phyloP scores from a whole-genome alignment of 495 filamentous ascomycete genomes.

The Tuber umbilicatum region DNA sequence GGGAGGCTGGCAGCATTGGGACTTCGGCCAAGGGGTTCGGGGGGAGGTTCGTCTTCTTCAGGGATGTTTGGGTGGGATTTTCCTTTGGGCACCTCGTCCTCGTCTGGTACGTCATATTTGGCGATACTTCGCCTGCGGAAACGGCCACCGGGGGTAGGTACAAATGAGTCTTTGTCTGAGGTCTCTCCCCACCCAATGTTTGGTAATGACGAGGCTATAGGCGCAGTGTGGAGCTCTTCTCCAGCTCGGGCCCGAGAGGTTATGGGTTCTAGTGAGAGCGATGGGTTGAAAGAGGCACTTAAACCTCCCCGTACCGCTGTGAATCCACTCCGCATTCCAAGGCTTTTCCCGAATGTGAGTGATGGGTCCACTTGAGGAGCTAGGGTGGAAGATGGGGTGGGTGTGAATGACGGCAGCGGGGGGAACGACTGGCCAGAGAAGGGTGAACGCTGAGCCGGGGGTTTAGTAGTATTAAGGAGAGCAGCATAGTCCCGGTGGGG shows the following conservation, averaged over 20 bases:
- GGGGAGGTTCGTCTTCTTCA: constrained; percentile 12
- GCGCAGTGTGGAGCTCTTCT: constrained; percentile 10
- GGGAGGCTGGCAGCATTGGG: constrained; percentile 36
- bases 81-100: constrained; percentile 17
- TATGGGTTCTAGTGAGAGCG: constrained; percentile 17
- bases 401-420: constrained; percentile 30
- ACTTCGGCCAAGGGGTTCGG: constrained; percentile 8
- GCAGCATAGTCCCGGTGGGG: constrained; percentile 36
- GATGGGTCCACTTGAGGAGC: constrained; percentile 25
- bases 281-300: constrained; percentile 17
- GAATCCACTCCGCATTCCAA: constrained; percentile 26
- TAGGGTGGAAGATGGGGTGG: constrained; percentile 14
- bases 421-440: constrained; percentile 27
- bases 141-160: constrained; percentile 31
- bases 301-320: constrained; percentile 16
- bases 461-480: constrained; percentile 24
- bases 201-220: constrained; percentile 33
- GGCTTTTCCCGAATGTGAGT: constrained; percentile 37
- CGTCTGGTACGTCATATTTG: constrained; percentile 38
- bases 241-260: constrained; percentile 15
- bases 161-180: constrained; percentile 15
- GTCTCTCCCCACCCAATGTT: constrained; percentile 24
- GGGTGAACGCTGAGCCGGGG: constrained; percentile 25
- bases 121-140: constrained; percentile 39
- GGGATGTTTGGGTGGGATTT: constrained; percentile 18